A percentile compares a stretch with the other conserved stretches of the same genome.
These are phyloP conservation scores for Tulasnella sp. DNA, from an alignment of 768 basidiomycete genomes.

Conservation along the genomic window DNA sequence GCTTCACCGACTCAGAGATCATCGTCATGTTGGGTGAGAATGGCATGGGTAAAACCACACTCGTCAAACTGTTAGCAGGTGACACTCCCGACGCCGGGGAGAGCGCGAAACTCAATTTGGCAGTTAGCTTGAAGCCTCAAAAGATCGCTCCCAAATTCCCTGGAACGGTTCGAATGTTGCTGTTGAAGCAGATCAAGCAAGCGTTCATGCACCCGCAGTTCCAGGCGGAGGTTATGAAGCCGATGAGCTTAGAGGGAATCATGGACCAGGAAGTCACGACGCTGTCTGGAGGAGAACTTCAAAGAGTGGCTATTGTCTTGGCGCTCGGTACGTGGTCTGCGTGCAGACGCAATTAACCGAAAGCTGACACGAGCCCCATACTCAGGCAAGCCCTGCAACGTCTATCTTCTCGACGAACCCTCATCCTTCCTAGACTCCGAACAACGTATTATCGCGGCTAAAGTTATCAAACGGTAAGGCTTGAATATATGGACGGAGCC, in stretches of 20 bases:
- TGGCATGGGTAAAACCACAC: conserved; percentile 98
- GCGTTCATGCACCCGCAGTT: conserved; percentile 99
- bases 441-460: conserved; percentile 96
- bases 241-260: conserved; percentile 90
- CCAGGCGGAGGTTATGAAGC: conserved; percentile 96
- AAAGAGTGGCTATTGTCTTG: conserved; percentile 93
- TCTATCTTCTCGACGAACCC: conserved; percentile 89
- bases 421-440: conserved; percentile 92
- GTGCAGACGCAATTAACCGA: neutral
- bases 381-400: conserved; percentile 43
- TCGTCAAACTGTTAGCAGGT: conserved; percentile 91
- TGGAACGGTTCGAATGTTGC: conserved; percentile 91
- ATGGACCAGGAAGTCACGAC: conserved; percentile 99
- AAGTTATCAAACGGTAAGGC: conserved; percentile 89
- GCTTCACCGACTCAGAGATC: conserved; percentile 98
- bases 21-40: conserved; percentile 99
- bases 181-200: conserved; percentile 90
- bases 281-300: conserved; percentile 95
- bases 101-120: conserved; percentile 72
- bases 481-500: neutral
- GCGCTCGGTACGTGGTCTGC: conserved; percentile 61
- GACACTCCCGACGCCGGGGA: conserved; percentile 78
- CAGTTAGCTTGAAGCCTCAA: conserved; percentile 97
- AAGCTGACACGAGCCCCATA: neutral
- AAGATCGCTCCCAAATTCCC: conserved; percentile 97